These are phyloP conservation scores for Trichoderma sp. DNA, from an alignment of 2,329 filamentous ascomycete genomes.

Conservation along the genomic window DNA sequence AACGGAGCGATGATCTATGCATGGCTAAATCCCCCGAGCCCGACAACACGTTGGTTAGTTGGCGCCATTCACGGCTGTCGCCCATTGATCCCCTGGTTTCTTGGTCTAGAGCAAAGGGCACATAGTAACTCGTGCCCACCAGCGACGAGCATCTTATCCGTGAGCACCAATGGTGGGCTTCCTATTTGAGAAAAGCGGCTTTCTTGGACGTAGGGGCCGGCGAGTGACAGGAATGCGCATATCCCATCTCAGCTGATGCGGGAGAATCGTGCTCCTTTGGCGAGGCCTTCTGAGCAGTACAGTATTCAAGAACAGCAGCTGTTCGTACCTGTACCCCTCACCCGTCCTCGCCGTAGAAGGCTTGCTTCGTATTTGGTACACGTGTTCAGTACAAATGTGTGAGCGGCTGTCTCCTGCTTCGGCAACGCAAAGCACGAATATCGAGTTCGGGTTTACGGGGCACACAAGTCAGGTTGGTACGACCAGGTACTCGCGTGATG, in stretches of 20 bases:
- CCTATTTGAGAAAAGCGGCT: background rate
- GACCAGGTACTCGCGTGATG: background rate
- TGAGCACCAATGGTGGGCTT: background rate
- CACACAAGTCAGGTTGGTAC: background rate
- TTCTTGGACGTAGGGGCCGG: background rate
- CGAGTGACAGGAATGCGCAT: background rate
- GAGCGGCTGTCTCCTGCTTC: background rate
- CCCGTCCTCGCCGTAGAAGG: too few relatives aligned
- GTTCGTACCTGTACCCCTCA: too few relatives aligned
- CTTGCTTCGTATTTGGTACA: too few relatives aligned
- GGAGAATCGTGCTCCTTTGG: background rate
- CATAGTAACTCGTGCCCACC: background rate
- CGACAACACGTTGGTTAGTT: conserved; percentile 15
- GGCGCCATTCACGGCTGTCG: conserved; percentile 20
- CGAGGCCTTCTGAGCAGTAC: background rate
- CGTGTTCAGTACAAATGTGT: background rate
- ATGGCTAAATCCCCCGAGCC: conserved; percentile 26
- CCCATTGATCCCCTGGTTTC: conserved; percentile 15
- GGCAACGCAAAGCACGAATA: background rate
- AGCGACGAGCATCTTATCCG: background rate
- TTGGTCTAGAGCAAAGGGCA: background rate
- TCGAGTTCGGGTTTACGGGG: background rate
- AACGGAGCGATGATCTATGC: conserved; percentile 21
- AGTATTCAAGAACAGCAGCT: too few relatives aligned
- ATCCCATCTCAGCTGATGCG: background rate